Base-by-base conservation (phyloP, 2,329 filamentous ascomycete species). In the Cladosporium halotolerans region DNA sequence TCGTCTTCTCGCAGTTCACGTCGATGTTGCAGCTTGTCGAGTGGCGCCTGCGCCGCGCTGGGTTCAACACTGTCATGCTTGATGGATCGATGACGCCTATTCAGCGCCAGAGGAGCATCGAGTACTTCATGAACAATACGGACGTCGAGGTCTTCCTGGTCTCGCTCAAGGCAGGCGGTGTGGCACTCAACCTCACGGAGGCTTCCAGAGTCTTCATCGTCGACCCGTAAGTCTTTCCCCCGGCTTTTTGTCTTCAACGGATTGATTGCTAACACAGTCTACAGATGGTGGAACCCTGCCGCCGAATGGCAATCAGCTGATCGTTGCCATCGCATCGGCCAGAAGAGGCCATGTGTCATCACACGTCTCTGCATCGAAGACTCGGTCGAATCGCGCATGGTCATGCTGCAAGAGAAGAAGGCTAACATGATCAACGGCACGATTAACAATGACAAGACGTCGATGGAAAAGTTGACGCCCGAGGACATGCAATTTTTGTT, bases 241-340 rank as follows among this genome's bases (percentile, higher is more conserved):
- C 40, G 40, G 28, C 23, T 53, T 31, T 45, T 48, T 6, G 9
- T 62, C 41, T 34, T 53, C 59, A 44, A 73, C n/a, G n/a, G 2
- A 18, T 39, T 39, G 23, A 28, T 39, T 5, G 40, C 43, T 53
- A 47, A 53, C 49, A 4, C 9, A 23, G 11, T 55, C 32, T 57
- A 34, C 60, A 90, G 87, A 62, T 97, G 93, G 93, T 99, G 93
- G 93, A 97, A 97, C 62, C 93, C 93, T n/a, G 91, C 91, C n/a
- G 92, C 92, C 0, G 93, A 99, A 73, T 99, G 93, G 93, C 93
- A 99, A 72, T 93, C 88, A 57, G 93, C 93, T 2, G 93, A 99
- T 58, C 74, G 76, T 45, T 78, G 75, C 61, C 93, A 97, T 72
- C 90, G 93, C 53, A 99, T 97, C 62, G 93, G 93, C 32, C 93